phyloP scores from a whole-genome alignment of 2,329 filamentous ascomycete species.

The Chrysoporthe deuterocubensis region DNA sequence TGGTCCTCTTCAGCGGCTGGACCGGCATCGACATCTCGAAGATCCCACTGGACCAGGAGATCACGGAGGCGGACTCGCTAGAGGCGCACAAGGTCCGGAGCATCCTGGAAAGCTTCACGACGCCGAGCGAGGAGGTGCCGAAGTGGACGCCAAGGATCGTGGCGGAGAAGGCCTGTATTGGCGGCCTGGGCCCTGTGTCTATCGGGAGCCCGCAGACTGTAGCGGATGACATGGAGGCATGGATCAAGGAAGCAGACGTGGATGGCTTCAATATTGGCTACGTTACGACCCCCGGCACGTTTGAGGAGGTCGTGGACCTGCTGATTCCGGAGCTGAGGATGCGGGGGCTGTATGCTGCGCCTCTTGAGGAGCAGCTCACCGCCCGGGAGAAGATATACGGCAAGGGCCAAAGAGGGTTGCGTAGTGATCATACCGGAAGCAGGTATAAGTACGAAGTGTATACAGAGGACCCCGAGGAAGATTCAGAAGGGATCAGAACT shows the following conservation, averaged over 20 bases:
- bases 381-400: constrained; percentile 67
- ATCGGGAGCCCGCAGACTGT: constrained; percentile 51
- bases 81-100: constrained; percentile 52
- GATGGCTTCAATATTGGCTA: constrained; percentile 47
- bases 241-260: constrained; percentile 42
- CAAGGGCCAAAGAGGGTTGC: constrained; percentile 57
- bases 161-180: constrained; percentile 51
- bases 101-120: constrained; percentile 47
- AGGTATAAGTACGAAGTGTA: constrained; percentile 67
- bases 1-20: constrained; percentile 57
- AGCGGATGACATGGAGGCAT: constrained; percentile 52
- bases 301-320: constrained; percentile 55
- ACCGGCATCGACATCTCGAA: constrained; percentile 58
- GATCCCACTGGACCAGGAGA: constrained; percentile 56
- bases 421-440: constrained; percentile 62
- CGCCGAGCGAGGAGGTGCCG: constrained; percentile 48
- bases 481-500: not conserved
- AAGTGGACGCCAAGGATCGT: constrained; percentile 50
- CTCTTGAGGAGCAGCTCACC: constrained; percentile 46
- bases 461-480: constrained; percentile 41
- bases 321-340: constrained; percentile 51
- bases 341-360: constrained; percentile 43
- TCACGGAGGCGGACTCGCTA: constrained; percentile 53
- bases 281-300: constrained; percentile 55
- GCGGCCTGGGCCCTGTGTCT: constrained; percentile 51